phyloP scores from a whole-genome alignment of 2,329 filamentous ascomycete species.

The Scytalidium sp. region DNA sequence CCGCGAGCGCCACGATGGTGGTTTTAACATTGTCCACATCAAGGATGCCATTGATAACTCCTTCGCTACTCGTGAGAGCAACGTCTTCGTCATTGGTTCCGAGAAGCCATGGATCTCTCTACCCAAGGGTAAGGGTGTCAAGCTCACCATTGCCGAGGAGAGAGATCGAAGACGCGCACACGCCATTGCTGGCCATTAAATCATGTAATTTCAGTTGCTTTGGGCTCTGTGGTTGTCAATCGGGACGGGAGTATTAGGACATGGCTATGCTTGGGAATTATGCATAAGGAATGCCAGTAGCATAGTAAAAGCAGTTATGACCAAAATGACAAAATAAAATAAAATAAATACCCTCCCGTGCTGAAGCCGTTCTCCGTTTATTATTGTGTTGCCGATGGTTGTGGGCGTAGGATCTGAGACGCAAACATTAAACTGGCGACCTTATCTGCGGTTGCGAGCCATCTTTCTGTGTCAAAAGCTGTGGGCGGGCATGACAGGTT shows the following conservation, averaged over 20 bases:
- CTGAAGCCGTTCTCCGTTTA: not conserved
- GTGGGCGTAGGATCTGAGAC: too few species aligned
- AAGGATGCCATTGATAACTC: constrained; percentile 99
- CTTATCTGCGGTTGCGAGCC: too few species aligned
- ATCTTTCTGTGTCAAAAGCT: too few species aligned
- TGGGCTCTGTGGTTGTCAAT: constrained; percentile 19
- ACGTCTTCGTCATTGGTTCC: constrained; percentile 98
- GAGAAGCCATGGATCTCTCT: constrained; percentile 99
- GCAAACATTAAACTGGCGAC: too few species aligned
- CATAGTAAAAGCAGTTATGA: constrained; percentile 26
- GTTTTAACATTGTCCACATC: constrained; percentile 99
- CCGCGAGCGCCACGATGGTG: constrained; percentile 99
- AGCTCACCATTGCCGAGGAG: constrained; percentile 99
- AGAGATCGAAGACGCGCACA: constrained; percentile 89
- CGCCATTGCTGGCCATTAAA: constrained; percentile 29
- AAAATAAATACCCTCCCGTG: not conserved
- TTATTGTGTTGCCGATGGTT: not conserved
- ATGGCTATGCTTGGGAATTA: constrained; percentile 18
- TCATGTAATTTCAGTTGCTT: constrained; percentile 17
- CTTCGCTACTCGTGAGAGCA: constrained; percentile 98
- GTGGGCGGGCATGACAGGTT: too few species aligned
- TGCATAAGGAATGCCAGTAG: constrained; percentile 24
- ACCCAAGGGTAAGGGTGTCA: constrained; percentile 99
- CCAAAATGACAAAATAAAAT: too few species aligned
- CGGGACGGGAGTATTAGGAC: constrained; percentile 28